phyloP scores from a whole-genome alignment of 768 basidiomycete species.

The Suillus brevipes region DNA sequence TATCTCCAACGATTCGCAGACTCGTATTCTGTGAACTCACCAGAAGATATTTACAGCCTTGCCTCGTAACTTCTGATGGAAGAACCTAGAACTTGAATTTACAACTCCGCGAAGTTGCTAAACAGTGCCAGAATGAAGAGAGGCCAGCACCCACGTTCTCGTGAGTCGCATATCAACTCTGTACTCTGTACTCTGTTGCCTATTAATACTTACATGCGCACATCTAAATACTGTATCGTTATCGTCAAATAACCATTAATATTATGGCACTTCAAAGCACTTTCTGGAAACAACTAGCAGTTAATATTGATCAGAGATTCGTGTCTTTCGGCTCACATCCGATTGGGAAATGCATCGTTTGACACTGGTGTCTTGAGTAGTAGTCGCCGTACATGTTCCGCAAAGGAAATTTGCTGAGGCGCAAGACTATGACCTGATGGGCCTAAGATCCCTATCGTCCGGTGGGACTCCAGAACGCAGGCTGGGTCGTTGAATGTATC shows the following conservation, averaged over 20 bases:
- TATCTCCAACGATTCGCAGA: background rate
- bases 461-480: background rate
- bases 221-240: conserved; percentile 5
- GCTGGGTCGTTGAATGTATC: background rate
- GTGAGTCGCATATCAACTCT: background rate
- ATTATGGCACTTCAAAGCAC: background rate
- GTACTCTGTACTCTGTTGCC: background rate
- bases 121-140: background rate
- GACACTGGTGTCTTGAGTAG: background rate
- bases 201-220: background rate
- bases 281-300: background rate
- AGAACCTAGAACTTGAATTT: background rate
- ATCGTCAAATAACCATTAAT: background rate
- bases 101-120: conserved; percentile 1
- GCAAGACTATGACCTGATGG: background rate
- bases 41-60: background rate
- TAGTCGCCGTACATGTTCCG: background rate
- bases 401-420: background rate
- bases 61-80: background rate
- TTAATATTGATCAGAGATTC: background rate
- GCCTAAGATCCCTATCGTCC: background rate
- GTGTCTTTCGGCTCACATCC: background rate
- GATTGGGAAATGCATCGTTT: background rate
- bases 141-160: background rate
- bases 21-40: background rate